Conservation (phyloP, 1,284 basidiomycete genomes). For the Meira miltonrushii region DNA sequence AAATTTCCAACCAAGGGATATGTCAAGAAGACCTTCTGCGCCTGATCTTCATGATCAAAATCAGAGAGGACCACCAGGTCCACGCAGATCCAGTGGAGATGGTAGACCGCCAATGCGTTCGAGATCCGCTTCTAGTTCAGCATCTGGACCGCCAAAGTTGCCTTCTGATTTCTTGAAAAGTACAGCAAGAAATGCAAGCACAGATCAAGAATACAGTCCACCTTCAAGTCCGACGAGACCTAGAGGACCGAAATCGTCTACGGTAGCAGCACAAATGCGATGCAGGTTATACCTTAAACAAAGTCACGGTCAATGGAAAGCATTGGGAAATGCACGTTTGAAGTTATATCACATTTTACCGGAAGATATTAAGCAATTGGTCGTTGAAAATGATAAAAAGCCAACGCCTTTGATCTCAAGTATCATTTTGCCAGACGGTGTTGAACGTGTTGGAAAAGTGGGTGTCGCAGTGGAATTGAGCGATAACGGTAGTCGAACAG, state of each 20-base stretch:
- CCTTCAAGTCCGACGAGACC: conserved; percentile 13
- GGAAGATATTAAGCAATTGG: conserved; percentile 87
- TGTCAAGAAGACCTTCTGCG: conserved; percentile 24
- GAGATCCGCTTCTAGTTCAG: conserved; percentile 27
- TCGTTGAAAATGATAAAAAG: conserved; percentile 81
- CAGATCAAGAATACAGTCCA: conserved; percentile 12
- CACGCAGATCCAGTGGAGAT: background rate
- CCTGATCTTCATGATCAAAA: conserved; percentile 30
- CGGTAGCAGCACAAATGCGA: conserved; percentile 84
- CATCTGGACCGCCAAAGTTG: conserved; percentile 11
- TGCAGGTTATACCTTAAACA: conserved; percentile 97
- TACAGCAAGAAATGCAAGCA: background rate
- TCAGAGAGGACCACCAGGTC: background rate
- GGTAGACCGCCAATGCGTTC: conserved; percentile 23
- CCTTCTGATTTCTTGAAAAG: conserved; percentile 15
- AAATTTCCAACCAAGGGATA: background rate
- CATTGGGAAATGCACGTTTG: conserved; percentile 77
- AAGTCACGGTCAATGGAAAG: conserved; percentile 93
- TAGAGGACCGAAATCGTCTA: conserved; percentile 19
- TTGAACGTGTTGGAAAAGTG: conserved; percentile 94
- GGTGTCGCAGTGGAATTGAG: conserved; percentile 94
- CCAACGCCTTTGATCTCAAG: conserved; percentile 68
- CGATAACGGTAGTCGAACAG: conserved; percentile 70
- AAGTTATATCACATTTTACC: conserved; percentile 75
- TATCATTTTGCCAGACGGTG: conserved; percentile 88